Evolutionary conservation across 495 filamentous ascomycete species (phyloP), one percentile per base, ranked within the genome.

Genomic region (Penicillium cinerascens): DNA sequence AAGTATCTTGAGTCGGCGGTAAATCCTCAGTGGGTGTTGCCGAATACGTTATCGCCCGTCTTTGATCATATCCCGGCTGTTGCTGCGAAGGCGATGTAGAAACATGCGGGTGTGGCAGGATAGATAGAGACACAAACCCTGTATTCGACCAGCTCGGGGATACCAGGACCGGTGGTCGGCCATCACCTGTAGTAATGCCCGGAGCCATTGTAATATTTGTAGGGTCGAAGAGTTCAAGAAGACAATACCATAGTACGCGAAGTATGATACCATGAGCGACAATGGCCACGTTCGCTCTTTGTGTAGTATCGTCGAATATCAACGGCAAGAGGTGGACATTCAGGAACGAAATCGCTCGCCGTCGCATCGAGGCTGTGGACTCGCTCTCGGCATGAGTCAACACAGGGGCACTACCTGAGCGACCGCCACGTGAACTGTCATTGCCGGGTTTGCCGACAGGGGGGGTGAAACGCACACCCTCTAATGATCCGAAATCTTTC

Each of bases 181-280:
- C 50, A 53, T 62, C 21, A 6, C 20, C 17, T 9, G 45, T 33
- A 10, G 26, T 8, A 39, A 41, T 43, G 13, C 43, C 56, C 0
- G 60, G 42, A 2, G 39, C 23, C 1, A 65, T 49, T 49, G 41
- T 51, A 10, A 76, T 69, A 40, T 62, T 74, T 36, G 59, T 65
- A 17, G 72, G 68, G 11, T 75, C 65, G 58, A 86, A 79, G 23
- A 74, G 73, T 4, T 65, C 66, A 17, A 89, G 60, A 35, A 95
- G 67, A 26, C 78, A 74, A 46, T 75, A 74, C 79, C 89, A 84
- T 0, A 95, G 63, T 18, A 81, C 71, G 18, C 78, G 80, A 1
- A 95, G 79, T 20, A 95, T 83, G 25, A 92, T 82, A 36, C 91
- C 91, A 63, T 96, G 91, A 11, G 89, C 83, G 15, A 92, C 87